These are phyloP conservation scores for Salvia hispanica DNA, from an alignment of 257 asterid species.

Conservation along the genomic window DNA sequence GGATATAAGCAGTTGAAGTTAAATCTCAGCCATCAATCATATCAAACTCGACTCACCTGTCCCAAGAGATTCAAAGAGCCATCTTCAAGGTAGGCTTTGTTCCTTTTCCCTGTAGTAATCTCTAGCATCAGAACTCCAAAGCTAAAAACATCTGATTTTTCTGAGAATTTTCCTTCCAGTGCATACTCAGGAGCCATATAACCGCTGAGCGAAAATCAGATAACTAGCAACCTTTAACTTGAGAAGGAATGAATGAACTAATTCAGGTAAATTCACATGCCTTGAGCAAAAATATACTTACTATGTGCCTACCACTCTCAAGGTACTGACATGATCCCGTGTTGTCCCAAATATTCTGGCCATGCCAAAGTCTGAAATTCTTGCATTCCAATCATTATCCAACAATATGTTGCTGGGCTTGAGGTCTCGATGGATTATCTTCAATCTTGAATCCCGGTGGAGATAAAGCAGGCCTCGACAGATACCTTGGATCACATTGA, in stretches of 20 bases:
- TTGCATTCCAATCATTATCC: constrained; percentile 88
- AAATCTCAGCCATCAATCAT: background rate
- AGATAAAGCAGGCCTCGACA: constrained; percentile 88
- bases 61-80: constrained; percentile 55
- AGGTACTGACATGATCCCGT: constrained; percentile 68
- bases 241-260: constrained; percentile 1
- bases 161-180: constrained; percentile 83
- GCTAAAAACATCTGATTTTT: constrained; percentile 88
- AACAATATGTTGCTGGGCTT: constrained; percentile 85
- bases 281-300: constrained; percentile 53
- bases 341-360: constrained; percentile 88
- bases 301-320: constrained; percentile 88
- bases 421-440: constrained; percentile 81
- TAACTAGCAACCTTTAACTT: constrained; percentile 14
- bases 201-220: constrained; percentile 53
- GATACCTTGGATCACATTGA: constrained; percentile 74
- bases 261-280: constrained; percentile 7
- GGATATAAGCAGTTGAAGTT: background rate
- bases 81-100: constrained; percentile 48
- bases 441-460: constrained; percentile 87
- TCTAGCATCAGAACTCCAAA: constrained; percentile 79
- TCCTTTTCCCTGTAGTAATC: constrained; percentile 68
- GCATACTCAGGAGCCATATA: constrained; percentile 98
- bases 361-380: constrained; percentile 93
- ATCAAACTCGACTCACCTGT: constrained; percentile 43